Base-by-base conservation (phyloP, 208 protist species). In the Crithidia expoeki region DNA sequence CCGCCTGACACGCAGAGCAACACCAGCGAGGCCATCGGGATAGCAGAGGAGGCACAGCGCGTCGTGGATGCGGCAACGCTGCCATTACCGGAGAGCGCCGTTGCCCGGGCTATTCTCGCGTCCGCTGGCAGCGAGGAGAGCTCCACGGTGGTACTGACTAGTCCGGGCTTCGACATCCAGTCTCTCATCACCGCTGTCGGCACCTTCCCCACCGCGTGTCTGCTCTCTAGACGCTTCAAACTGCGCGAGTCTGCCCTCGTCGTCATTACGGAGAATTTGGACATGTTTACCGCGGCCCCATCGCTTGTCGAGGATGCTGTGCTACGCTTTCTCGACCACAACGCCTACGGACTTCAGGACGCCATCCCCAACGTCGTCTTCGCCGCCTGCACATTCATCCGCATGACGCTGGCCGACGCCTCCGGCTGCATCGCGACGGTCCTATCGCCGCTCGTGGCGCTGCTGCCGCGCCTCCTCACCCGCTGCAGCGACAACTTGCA, bases 311-410 rank as follows among this genome's bases (percentile, higher is more conserved):
- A 88, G 50, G 82, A 88, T 28, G 81, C 79, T 2, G 71, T 96
- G n/a, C 74, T 96, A 30, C 80, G 89, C 34, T 96, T 88, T 49
- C 68, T 92, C 2, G 88, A 96, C 63, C 55, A 83, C 36, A 94
- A 90, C 63, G 65, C 64, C 12, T 88, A 84, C 38, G 93, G 93
- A 2, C 65, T 97, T 46, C 90, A 96, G 60, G 93, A 97, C 61
- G 60, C 74, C 5, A 87, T 97, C 23, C 85, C 89, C 19, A 90
- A 84, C 46, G 88, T 96, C 4, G 86, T 95, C 0, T 72, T 83
- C n/a, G 84, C 85, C 1, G 70, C 78, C 7, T 93, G 87, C 65
- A 80, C 55, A 0, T 92, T 94, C 76, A 75, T 97, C 2, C 81
- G 86, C 23, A 86, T 84, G 74, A 57, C 75, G 17, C 63, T 97